Base-by-base conservation (phyloP, 2,329 filamentous ascomycete species). In the Penicillium sp. region DNA sequence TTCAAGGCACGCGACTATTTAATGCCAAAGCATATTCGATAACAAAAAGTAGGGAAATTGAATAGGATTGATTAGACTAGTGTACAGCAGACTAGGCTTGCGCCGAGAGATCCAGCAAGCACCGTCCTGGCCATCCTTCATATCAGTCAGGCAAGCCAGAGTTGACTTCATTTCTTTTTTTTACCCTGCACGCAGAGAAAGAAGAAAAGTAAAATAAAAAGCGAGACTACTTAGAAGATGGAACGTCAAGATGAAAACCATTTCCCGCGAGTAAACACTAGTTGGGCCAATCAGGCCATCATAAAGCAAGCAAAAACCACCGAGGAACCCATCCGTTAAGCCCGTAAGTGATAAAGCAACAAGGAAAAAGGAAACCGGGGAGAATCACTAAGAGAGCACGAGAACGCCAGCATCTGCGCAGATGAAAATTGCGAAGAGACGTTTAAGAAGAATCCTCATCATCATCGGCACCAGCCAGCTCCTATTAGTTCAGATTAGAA, bases 391-490 rank as follows among this genome's bases (percentile, higher is more conserved):
- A 64, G 66, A 65, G 68, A 62, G 58, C 66, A 71, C 69, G 69
- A 74, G 66, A 75, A 74, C 70, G 69, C 71, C 72, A 63, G 63
- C 64, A 66, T 62, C 67, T 68, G 66, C 64, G 63, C 60, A 65
- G 63, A 56, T 53, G 53, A 57, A 52, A 48, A 46, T 56, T 61
- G 60, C 56, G 55, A 41, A 58, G 46, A 58, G 58, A 56, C 48
- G 53, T 55, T 70, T 72, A 75, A 55, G 70, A 68, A 35, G 73
- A 75, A 53, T 77, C 75, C 52, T 88, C 86, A 59, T 85, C 81
- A 55, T 84, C 84, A 68, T 80, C 84, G 60, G 80, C 82, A 59
- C 79, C 82, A 72, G 83, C 82, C 87, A 61, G 27, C 49, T 37
- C n/a, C 33, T 37, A 33, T 10, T 27, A n/a, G 24, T 21, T 24